Conservation (phyloP, 2,329 filamentous ascomycete genomes). For the Colletotrichum magnum region DNA sequence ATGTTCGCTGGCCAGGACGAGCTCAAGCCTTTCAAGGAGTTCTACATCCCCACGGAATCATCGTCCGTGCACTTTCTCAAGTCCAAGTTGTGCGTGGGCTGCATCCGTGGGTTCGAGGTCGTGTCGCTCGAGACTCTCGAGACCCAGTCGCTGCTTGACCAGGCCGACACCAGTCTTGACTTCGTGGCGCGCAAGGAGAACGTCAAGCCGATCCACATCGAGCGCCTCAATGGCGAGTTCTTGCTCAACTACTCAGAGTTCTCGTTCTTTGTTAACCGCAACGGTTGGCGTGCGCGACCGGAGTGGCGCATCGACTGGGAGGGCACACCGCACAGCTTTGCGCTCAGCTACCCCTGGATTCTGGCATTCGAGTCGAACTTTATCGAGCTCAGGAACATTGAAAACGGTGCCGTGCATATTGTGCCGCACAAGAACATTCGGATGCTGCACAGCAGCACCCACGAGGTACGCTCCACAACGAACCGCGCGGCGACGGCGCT, state of each 20-base stretch:
- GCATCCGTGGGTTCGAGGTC: conserved; percentile 95
- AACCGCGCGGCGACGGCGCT: not conserved
- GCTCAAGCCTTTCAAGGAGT: conserved; percentile 97
- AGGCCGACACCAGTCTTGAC: conserved; percentile 97
- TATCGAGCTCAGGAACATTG: conserved; percentile 95
- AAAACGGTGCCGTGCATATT: conserved; percentile 94
- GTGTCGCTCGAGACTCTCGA: conserved; percentile 98
- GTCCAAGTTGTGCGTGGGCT: conserved; percentile 96
- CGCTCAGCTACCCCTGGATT: conserved; percentile 96
- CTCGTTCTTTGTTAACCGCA: conserved; percentile 98
- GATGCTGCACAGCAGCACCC: conserved; percentile 96
- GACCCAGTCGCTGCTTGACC: conserved; percentile 95
- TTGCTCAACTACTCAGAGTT: conserved; percentile 98
- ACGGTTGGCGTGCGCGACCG: conserved; percentile 94
- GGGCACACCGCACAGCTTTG: conserved; percentile 91
- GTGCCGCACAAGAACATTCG: conserved; percentile 96
- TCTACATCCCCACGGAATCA: conserved; percentile 98
- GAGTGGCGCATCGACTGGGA: conserved; percentile 99
- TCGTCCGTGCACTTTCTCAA: conserved; percentile 98
- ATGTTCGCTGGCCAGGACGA: conserved; percentile 98
- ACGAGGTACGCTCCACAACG: conserved; percentile 78
- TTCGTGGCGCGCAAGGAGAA: conserved; percentile 96
- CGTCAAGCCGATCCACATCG: conserved; percentile 95
- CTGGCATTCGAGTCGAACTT: conserved; percentile 97
- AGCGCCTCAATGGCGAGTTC: conserved; percentile 97